Conservation (phyloP, 1,139 yeast genomes). For the Candida labiduridarum region DNA sequence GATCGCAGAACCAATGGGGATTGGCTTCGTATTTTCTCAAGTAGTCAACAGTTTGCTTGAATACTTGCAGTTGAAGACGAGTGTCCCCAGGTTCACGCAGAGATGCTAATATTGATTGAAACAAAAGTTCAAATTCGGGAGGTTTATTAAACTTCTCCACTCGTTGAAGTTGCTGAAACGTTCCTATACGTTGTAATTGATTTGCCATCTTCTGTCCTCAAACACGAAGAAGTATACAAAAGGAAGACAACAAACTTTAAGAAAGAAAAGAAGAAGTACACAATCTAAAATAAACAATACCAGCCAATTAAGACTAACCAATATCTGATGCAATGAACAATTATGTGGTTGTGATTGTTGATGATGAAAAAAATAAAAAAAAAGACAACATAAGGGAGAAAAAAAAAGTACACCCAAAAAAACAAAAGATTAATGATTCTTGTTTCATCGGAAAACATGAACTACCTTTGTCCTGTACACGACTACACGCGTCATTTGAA, state of each 20-base stretch:
- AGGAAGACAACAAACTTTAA: background rate
- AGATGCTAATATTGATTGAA: constrained; percentile 23
- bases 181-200: background rate
- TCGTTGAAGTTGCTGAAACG: background rate
- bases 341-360: background rate
- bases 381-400: background rate
- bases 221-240: background rate
- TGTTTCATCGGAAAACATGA: background rate
- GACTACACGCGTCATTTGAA: background rate
- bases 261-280: background rate
- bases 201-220: constrained; percentile 3
- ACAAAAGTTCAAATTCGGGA: constrained; percentile 28
- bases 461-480: background rate
- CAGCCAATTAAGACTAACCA: background rate
- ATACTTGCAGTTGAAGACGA: constrained; percentile 28
- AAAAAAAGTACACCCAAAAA: background rate
- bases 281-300: background rate
- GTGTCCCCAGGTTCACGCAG: constrained; percentile 28
- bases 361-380: background rate
- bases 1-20: constrained; percentile 61
- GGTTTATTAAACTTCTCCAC: constrained; percentile 19
- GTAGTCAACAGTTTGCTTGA: constrained; percentile 28
- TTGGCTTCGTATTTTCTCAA: constrained; percentile 22
- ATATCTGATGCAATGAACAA: background rate
- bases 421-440: background rate